Conservation (phyloP, 768 basidiomycete genomes). For the Epithele typhae region DNA sequence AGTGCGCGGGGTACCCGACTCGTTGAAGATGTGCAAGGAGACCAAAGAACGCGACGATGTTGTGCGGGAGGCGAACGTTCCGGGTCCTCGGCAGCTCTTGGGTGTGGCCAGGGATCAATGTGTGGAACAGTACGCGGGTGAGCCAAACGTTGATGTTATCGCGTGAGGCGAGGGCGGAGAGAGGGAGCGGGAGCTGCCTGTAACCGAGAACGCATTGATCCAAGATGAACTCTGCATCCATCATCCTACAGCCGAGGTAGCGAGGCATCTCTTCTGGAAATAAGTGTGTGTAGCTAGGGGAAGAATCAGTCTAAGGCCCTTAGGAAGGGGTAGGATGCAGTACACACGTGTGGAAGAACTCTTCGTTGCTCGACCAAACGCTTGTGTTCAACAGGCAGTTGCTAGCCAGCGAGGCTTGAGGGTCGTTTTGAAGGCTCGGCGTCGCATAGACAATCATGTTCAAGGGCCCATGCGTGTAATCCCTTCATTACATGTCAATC, state of each 20-base stretch:
- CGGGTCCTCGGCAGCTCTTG: conserved; percentile 18
- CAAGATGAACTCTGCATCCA: conserved; percentile 22
- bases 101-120: conserved; percentile 23
- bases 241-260: conserved; percentile 25
- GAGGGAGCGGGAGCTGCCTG: conserved; percentile 4
- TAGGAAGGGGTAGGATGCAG: too few relatives aligned
- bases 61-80: conserved; percentile 31
- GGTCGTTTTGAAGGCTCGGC: conserved; percentile 22
- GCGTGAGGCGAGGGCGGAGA: conserved; percentile 20
- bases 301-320: too few relatives aligned
- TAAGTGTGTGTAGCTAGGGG: not conserved
- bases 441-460: conserved; percentile 25
- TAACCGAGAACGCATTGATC: not conserved
- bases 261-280: conserved; percentile 22
- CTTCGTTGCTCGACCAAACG: conserved; percentile 25
- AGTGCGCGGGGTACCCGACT: conserved; percentile 34
- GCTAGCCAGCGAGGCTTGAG: conserved; percentile 23
- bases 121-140: conserved; percentile 29
- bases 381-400: conserved; percentile 27
- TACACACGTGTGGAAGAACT: not conserved
- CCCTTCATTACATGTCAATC: conserved; percentile 13
- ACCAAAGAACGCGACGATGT: conserved; percentile 29
- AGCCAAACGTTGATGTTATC: conserved; percentile 32
- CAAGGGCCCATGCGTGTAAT: conserved; percentile 30
- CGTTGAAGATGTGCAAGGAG: conserved; percentile 29